Evolutionary conservation across 257 asterid genomes (phyloP).

Genomic region (Osmanthus fragrans): DNA sequence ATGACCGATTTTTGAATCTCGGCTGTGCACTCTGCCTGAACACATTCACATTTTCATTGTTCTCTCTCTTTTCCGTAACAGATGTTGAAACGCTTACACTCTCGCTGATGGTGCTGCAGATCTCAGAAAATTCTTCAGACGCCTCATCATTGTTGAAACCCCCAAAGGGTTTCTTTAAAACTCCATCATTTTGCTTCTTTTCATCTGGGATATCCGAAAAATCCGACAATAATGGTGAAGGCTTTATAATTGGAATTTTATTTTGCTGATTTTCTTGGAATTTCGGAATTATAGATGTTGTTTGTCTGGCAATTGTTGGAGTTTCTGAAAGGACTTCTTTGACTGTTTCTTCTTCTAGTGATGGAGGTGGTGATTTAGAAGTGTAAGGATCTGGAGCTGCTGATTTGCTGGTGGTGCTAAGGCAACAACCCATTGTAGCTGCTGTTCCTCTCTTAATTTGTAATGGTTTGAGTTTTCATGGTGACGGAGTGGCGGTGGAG

Average conservation of each 20-base stretch:
- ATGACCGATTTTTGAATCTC: constrained; percentile 9
- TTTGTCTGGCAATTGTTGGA: constrained; percentile 36
- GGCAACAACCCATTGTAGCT: constrained; percentile 58
- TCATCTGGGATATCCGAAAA: neutral
- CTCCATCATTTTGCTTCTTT: constrained; percentile 25
- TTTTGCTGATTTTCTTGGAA: constrained; percentile 6
- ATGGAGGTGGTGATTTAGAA: constrained; percentile 47
- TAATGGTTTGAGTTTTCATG: neutral
- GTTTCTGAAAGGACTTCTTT: constrained; percentile 79
- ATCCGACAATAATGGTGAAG: constrained; percentile 30
- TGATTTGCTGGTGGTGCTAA: constrained; percentile 28
- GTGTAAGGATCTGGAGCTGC: constrained; percentile 5
- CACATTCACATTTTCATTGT: constrained; percentile 27
- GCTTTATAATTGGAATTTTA: constrained; percentile 38
- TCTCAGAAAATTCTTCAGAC: constrained; percentile 29
- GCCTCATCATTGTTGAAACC: constrained; percentile 30
- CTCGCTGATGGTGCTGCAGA: constrained; percentile 26
- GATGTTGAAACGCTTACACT: constrained; percentile 37
- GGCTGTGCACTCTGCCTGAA: constrained; percentile 55
- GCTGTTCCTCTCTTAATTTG: neutral
- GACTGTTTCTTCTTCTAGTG: constrained; percentile 61
- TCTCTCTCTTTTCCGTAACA: constrained; percentile 34
- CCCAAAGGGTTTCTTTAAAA: constrained; percentile 22
- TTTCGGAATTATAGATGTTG: neutral
- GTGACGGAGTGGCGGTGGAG: neutral